Evolutionary conservation across 1,284 basidiomycete species (phyloP).

Genomic region (Boletus semigastroideus): DNA sequence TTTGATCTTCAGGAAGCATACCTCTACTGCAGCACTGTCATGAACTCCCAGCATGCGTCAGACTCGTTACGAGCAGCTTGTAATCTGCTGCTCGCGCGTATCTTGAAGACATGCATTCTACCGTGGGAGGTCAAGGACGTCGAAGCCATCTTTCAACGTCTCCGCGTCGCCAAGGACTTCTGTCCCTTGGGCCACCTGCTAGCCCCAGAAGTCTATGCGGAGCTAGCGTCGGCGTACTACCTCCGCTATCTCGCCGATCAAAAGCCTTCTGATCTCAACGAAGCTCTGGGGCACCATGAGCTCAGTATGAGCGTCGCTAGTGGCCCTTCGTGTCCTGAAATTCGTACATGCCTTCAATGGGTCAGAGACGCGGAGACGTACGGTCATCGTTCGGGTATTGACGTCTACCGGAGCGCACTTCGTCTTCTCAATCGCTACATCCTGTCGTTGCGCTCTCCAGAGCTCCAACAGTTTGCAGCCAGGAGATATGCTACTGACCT

Average conservation of each 20-base stretch:
- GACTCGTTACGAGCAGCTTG: constrained; percentile 19
- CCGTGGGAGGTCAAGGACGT: constrained; percentile 21
- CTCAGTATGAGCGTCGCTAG: constrained; percentile 22
- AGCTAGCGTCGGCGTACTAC: constrained; percentile 26
- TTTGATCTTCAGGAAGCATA: constrained; percentile 28
- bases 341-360: constrained; percentile 25
- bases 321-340: constrained; percentile 20
- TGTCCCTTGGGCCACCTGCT: constrained; percentile 21
- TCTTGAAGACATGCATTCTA: constrained; percentile 22
- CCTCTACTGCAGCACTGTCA: constrained; percentile 18
- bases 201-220: constrained; percentile 26
- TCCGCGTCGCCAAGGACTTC: constrained; percentile 21
- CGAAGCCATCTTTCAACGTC: constrained; percentile 23
- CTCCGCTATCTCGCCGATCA: constrained; percentile 26
- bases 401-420: constrained; percentile 24
- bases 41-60: constrained; percentile 4
- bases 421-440: constrained; percentile 16
- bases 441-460: constrained; percentile 15
- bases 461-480: constrained; percentile 20
- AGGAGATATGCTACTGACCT: constrained; percentile 12
- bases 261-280: constrained; percentile 23
- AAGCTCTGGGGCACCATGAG: constrained; percentile 28
- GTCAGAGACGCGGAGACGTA: constrained; percentile 21
- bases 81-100: constrained; percentile 22
- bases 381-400: constrained; percentile 26